Evolutionary conservation across 306 rosid species (phyloP), one percentile per base, ranked within the genome.

Genomic region (Cercis canadensis): DNA sequence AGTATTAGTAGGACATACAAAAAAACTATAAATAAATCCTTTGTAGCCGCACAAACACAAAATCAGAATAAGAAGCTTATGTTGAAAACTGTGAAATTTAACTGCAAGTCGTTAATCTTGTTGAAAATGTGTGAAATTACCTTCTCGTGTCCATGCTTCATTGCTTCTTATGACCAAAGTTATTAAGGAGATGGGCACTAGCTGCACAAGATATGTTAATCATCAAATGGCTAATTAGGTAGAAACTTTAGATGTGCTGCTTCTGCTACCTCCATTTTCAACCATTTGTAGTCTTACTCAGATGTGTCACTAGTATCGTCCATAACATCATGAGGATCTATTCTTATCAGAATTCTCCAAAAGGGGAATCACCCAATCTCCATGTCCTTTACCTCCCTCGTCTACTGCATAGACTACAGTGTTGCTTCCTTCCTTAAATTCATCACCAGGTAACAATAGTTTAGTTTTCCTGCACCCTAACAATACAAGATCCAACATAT

Each of bases 401-500:
- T 67, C 72, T 19, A 33, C 67, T 66, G 63, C 67, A 61, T 24
- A 67, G 2, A 62, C 80, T 11, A 60, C 76, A 74, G 5, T 5
- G 53, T 44, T 65, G 50, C 57, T 75, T 41, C 21, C 57, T 11
- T 63, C 82, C 51, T 75, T 70, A 8, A 31, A 41, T 40, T 68
- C 61, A 73, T 81, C 67, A 39, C 62, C 61, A 69, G 61, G 69
- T 16, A 63, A 33, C 69, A 79, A 39, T 37, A 80, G 77, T 77
- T 75, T 80, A 4, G 87, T 87, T 72, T 80, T 72, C 68, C 90
- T 78, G 45, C 77, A 19, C 8, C 92, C 84, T 39, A 86, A 73
- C 67, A 89, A 54, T 13, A 92, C 76, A 73, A 89, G 86, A 29
- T 87, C 92, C 85, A 87, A 71, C 86, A 84, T 84, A 60, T 81